Conservation (phyloP, 192 early-diverging fungal species). For the Backusella australiensis region DNA sequence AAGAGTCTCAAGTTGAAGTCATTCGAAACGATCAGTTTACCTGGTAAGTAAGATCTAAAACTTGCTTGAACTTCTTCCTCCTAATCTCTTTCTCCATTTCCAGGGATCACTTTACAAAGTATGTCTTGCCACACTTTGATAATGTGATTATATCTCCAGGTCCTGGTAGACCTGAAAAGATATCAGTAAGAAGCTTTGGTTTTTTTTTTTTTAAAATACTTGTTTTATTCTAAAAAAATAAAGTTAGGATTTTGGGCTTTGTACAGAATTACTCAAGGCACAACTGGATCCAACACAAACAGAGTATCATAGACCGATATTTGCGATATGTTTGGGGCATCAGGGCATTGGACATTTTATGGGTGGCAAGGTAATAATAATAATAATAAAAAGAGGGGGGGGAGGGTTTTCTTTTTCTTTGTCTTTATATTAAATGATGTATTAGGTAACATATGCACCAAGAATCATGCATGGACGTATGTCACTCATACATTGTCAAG, state of each 20-base stretch:
- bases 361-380: constrained; percentile 54
- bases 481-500: constrained; percentile 49
- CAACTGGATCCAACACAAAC: constrained; percentile 28
- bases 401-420: neutral
- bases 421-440: neutral
- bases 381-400: neutral
- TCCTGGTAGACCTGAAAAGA: constrained; percentile 77
- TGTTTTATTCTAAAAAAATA: neutral
- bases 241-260: constrained; percentile 79
- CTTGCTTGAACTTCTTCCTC: neutral
- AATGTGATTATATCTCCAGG: constrained; percentile 92
- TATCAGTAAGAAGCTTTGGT: constrained; percentile 31
- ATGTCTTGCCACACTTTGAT: constrained; percentile 82
- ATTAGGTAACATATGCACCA: constrained; percentile 56
- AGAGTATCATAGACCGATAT: constrained; percentile 59
- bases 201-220: neutral
- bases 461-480: constrained; percentile 85
- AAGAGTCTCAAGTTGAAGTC: constrained; percentile 62
- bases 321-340: constrained; percentile 94
- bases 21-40: constrained; percentile 91
- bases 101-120: constrained; percentile 55
- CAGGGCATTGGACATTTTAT: constrained; percentile 78
- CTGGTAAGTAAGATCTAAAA: constrained; percentile 50
- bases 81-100: neutral
- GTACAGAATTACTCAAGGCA: constrained; percentile 52